Conservation (phyloP, 2,329 filamentous ascomycete genomes). For the Emericellopsis atlantica region DNA sequence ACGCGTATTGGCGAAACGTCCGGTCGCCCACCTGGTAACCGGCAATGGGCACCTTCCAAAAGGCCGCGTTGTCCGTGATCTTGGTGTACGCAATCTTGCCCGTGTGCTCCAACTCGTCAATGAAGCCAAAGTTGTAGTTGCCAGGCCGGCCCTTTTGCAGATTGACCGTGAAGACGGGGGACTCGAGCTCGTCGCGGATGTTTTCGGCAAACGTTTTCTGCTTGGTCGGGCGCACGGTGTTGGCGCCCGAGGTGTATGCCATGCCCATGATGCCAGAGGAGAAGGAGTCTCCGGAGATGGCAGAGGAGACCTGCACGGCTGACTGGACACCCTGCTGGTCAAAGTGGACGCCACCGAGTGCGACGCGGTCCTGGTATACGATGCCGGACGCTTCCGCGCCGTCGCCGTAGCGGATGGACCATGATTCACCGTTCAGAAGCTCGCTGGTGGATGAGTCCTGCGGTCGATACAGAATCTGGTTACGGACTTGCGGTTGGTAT, state of each 20-base stretch:
- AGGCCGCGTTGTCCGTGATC: constrained; percentile 39
- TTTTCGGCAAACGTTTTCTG: constrained; percentile 23
- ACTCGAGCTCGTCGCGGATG: constrained; percentile 12
- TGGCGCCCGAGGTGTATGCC: constrained; percentile 13
- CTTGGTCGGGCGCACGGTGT: constrained; percentile 17
- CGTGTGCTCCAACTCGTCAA: constrained; percentile 42
- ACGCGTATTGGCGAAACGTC: constrained; percentile 14
- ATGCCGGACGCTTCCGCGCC: constrained; percentile 48
- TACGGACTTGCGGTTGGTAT: constrained; percentile 26
- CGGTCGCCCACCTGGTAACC: constrained; percentile 39
- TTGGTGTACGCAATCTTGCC: constrained; percentile 42
- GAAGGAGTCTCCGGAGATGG: constrained; percentile 20
- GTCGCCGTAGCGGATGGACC: constrained; percentile 54
- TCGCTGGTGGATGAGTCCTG: constrained; percentile 26
- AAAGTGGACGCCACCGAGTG: constrained; percentile 46
- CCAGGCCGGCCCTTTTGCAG: constrained; percentile 17
- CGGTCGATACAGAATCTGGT: constrained; percentile 46
- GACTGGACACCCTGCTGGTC: constrained; percentile 52
- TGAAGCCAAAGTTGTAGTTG: constrained; percentile 30
- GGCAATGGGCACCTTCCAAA: constrained; percentile 47
- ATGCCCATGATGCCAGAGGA: constrained; percentile 22
- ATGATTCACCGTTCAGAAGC: constrained; percentile 27
- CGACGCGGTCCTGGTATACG: constrained; percentile 54
- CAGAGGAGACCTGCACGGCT: constrained; percentile 41
- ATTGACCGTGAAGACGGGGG: constrained; percentile 23